Conservation (phyloP, 2,329 filamentous ascomycete genomes). For the Neonectria neomacrospora region DNA sequence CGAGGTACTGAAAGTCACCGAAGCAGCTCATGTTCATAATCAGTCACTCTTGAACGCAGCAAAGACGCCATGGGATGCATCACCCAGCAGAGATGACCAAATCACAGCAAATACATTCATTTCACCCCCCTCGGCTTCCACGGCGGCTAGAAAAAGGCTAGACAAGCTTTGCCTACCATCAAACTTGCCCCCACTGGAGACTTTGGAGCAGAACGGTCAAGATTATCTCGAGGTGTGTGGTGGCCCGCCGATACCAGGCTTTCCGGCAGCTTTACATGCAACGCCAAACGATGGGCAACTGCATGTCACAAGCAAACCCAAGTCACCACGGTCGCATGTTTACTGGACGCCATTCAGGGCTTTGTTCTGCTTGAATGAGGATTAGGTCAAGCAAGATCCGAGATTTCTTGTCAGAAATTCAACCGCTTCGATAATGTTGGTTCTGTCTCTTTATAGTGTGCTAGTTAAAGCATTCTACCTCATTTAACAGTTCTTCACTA, state of each 20-base stretch:
- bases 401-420: neutral
- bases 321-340: neutral
- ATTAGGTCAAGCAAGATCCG: neutral
- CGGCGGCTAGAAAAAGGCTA: neutral
- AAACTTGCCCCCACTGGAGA: no score
- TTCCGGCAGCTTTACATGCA: neutral
- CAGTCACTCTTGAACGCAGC: neutral
- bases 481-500: conserved; percentile 48
- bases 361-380: neutral
- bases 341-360: neutral
- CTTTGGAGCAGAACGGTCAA: neutral
- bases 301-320: neutral
- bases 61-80: neutral
- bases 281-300: neutral
- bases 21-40: neutral
- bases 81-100: neutral
- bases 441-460: conserved; percentile 17
- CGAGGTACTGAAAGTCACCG: neutral
- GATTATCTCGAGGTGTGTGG: neutral
- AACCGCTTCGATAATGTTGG: neutral
- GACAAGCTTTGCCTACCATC: neutral
- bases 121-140: neutral
- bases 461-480: conserved; percentile 36
- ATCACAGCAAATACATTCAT: neutral
- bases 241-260: neutral